Conservation (phyloP, 805 yeast species). For the Blastobotrys attinorum region DNA sequence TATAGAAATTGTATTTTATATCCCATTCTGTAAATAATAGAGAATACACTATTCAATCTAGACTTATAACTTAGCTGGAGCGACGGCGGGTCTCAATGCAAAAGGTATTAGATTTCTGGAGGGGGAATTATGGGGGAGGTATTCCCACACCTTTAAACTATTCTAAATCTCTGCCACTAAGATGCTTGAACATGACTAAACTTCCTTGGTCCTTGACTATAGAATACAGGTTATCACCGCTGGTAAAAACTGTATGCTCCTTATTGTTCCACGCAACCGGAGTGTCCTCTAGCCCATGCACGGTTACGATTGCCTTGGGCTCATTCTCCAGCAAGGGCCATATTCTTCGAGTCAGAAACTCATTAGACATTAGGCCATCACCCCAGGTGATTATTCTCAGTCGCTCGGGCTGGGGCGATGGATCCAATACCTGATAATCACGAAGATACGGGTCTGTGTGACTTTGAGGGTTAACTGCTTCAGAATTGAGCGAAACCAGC, state of each 20-base stretch:
- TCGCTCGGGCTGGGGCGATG: background rate
- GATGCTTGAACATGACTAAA: background rate
- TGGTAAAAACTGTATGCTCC: slow-evolving; percentile 15
- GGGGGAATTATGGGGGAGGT: no score
- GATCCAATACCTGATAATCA: slow-evolving; percentile 10
- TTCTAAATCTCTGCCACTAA: background rate
- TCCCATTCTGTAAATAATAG: no score
- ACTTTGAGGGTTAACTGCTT: slow-evolving; percentile 6
- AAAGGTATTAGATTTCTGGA: no score
- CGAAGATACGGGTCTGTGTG: slow-evolving; percentile 13
- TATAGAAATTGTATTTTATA: no score
- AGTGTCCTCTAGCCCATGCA: slow-evolving; percentile 17
- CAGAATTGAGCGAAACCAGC: slow-evolving; percentile 15
- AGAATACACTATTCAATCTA: no score
- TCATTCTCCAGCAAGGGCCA: no score
- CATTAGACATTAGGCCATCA: slow-evolving; percentile 2
- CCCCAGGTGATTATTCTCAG: no score
- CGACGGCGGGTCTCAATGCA: no score
- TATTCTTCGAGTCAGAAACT: background rate
- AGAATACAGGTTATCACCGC: slow-evolving; percentile 18
- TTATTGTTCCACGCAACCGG: slow-evolving; percentile 19
- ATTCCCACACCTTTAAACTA: no score
- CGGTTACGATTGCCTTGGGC: slow-evolving; percentile 12
- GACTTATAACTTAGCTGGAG: no score
- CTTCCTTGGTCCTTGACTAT: slow-evolving; percentile 3